Conservation (phyloP, 177 flowering plant genomes). For the Vitis hybrid region DNA sequence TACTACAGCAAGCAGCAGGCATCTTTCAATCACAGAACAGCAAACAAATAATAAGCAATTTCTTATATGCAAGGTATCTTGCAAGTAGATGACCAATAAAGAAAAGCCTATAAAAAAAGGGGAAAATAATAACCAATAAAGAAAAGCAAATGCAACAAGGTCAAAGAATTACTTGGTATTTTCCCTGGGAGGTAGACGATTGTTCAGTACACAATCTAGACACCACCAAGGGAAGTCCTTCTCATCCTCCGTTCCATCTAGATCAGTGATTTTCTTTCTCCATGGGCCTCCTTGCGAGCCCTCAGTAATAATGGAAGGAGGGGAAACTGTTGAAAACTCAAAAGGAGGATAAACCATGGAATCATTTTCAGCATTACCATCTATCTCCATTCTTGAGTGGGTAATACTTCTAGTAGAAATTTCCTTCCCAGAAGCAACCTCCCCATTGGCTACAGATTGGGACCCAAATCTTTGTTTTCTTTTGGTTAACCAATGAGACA, state of each 20-base stretch:
- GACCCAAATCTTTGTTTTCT: conserved; percentile 67
- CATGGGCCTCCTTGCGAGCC: conserved; percentile 97
- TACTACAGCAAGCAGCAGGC: neutral
- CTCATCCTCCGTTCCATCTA: conserved; percentile 94
- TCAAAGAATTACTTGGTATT: conserved; percentile 70
- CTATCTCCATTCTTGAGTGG: conserved; percentile 71
- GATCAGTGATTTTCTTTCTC: conserved; percentile 89
- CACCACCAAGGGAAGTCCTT: conserved; percentile 98
- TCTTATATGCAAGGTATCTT: neutral
- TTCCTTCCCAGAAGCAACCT: conserved; percentile 61
- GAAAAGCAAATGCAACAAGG: conserved; percentile 6
- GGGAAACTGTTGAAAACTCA: conserved; percentile 73
- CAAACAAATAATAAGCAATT: neutral
- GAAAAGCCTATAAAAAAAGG: too few relatives aligned
- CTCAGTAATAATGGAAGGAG: conserved; percentile 96
- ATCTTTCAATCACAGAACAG: neutral
- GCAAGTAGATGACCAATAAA: neutral
- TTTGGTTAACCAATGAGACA: conserved; percentile 78
- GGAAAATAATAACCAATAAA: neutral
- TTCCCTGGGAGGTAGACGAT: conserved; percentile 89
- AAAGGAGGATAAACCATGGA: conserved; percentile 79
- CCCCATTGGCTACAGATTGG: conserved; percentile 76
- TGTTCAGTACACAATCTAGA: conserved; percentile 83
- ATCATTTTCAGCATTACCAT: conserved; percentile 70
- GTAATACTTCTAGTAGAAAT: conserved; percentile 46